Evolutionary conservation across 306 rosid genomes (phyloP).

Genomic region (Dryas alaskensis): DNA sequence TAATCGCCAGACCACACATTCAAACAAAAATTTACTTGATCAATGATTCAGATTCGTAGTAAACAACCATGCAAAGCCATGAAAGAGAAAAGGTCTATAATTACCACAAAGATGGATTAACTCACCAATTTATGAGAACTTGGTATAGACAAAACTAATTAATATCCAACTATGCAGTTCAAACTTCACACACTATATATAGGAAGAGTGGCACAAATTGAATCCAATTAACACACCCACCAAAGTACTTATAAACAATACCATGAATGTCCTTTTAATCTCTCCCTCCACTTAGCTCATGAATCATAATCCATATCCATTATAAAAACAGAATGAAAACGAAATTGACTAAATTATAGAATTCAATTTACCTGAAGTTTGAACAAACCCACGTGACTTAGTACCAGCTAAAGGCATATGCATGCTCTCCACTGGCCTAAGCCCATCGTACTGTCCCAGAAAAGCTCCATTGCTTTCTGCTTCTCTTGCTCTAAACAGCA

Average conservation of each 20-base stretch:
- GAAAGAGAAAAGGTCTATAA: neutral
- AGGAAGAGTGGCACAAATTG: neutral
- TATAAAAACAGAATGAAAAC: neutral
- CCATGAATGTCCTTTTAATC: neutral
- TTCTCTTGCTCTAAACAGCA: constrained; percentile 33
- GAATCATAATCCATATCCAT: neutral
- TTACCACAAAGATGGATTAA: neutral
- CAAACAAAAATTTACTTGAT: neutral
- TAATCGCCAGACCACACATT: neutral
- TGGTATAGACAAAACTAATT: neutral
- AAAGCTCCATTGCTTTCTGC: constrained; percentile 28
- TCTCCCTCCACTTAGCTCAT: no score
- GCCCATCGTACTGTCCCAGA: constrained; percentile 36
- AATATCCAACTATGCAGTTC: neutral
- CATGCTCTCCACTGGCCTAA: constrained; percentile 33
- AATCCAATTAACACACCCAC: neutral
- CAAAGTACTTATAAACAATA: neutral
- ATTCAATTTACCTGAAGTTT: constrained; percentile 30
- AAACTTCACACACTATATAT: neutral
- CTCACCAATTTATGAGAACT: neutral
- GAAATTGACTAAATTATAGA: neutral
- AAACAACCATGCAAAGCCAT: neutral
- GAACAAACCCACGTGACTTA: constrained; percentile 27
- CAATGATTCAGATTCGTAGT: neutral
- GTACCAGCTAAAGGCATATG: constrained; percentile 26